These are phyloP conservation scores for Alternaria conjuncta DNA, from an alignment of 2,329 filamentous ascomycete species.

Conservation along the genomic window DNA sequence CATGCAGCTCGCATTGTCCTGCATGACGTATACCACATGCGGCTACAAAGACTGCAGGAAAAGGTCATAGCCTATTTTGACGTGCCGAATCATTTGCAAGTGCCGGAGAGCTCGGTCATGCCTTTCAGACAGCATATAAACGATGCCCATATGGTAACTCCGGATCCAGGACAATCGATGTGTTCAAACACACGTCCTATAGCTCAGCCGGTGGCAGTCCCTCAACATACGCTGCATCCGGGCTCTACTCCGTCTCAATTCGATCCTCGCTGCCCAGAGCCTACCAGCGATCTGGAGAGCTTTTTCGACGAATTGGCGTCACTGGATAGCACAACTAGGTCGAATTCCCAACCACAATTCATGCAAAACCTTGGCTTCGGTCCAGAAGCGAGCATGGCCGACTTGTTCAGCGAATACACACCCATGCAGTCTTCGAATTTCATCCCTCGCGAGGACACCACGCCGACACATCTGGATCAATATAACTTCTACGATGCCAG, in stretches of 20 bases:
- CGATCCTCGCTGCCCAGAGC: conserved; percentile 43
- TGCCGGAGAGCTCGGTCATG: background rate
- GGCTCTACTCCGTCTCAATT: conserved; percentile 14
- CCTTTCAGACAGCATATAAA: conserved; percentile 2
- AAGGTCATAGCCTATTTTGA: conserved; percentile 23
- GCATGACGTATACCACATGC: conserved; percentile 21
- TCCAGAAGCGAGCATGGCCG: conserved; percentile 65
- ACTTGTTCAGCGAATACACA: conserved; percentile 57
- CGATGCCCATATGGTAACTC: conserved; percentile 22
- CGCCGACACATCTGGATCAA: conserved; percentile 32
- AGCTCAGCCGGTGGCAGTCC: conserved; percentile 1
- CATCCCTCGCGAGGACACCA: conserved; percentile 27
- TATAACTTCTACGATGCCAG: conserved; percentile 35
- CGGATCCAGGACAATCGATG: conserved; percentile 27
- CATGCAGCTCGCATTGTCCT: conserved; percentile 17
- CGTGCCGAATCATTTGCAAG: background rate
- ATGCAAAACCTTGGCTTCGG: conserved; percentile 72
- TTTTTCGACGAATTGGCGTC: conserved; percentile 66
- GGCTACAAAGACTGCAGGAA: conserved; percentile 25
- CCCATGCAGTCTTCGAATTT: conserved; percentile 46
- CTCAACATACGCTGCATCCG: conserved; percentile 18
- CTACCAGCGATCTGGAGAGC: conserved; percentile 55
- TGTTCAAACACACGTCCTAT: conserved; percentile 5
- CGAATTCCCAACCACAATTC: conserved; percentile 66
- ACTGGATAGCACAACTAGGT: conserved; percentile 59